phyloP scores from a whole-genome alignment of 2,329 filamentous ascomycete genomes.

The Colletotrichum orchidophilum region DNA sequence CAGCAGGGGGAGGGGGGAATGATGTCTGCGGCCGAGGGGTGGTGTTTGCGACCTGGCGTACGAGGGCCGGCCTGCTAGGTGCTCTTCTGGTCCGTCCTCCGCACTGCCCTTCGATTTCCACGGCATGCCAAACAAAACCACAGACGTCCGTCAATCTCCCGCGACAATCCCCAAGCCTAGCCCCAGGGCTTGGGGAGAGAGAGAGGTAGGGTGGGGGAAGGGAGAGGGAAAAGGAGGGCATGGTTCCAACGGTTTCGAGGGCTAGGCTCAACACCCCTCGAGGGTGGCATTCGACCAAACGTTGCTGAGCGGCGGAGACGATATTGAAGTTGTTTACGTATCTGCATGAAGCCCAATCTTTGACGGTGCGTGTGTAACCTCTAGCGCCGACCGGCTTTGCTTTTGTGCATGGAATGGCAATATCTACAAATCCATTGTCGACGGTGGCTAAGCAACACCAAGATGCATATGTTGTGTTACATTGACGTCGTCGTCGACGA shows the following conservation, averaged over 20 bases:
- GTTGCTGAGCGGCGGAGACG: neutral
- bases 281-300: constrained; percentile 11
- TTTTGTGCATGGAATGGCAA: neutral
- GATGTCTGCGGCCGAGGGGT: neutral
- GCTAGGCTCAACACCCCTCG: constrained; percentile 9
- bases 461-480: neutral
- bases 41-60: constrained; percentile 1
- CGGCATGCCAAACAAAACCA: constrained; percentile 17
- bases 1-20: neutral
- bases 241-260: constrained; percentile 31
- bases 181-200: neutral
- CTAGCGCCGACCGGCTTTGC: neutral
- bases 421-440: constrained; percentile 1
- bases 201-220: neutral
- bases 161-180: constrained; percentile 4
- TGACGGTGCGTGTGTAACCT: neutral
- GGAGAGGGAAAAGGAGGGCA: constrained; percentile 1
- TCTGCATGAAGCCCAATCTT: constrained; percentile 7
- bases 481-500: neutral
- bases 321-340: neutral
- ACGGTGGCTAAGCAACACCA: constrained; percentile 1
- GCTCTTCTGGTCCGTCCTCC: constrained; percentile 7
- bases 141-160: constrained; percentile 30
- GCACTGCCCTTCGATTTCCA: constrained; percentile 13
- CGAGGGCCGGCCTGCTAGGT: neutral